Percentiles rank a stretch among this genome's conserved stretches.
Conservation (phyloP, 2,329 filamentous ascomycete genomes). For the Alternaria atra region DNA sequence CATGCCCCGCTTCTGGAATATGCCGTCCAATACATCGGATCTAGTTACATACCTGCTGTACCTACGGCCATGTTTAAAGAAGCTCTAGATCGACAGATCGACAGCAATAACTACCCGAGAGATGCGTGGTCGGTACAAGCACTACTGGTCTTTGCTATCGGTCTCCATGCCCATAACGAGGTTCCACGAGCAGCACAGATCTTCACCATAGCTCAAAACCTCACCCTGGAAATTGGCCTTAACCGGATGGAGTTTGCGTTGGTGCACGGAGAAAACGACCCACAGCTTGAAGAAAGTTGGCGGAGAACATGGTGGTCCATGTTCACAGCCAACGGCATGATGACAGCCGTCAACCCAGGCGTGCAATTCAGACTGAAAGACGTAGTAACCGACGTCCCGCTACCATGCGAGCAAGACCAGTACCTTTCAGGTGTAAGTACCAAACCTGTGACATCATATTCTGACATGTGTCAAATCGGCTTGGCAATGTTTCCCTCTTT, state of each 20-base stretch:
- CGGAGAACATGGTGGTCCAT: constrained; percentile 91
- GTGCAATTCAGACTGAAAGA: constrained; percentile 76
- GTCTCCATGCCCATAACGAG: constrained; percentile 78
- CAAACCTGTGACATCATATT: not conserved
- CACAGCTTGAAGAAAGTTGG: constrained; percentile 81
- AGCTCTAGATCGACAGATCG: constrained; percentile 43
- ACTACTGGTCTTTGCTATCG: constrained; percentile 78
- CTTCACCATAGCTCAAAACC: constrained; percentile 71
- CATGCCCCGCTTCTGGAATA: constrained; percentile 57
- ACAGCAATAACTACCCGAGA: constrained; percentile 42
- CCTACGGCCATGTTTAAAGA: constrained; percentile 58
- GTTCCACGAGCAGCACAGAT: constrained; percentile 73
- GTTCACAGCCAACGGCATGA: constrained; percentile 83
- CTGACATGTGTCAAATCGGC: constrained; percentile 10
- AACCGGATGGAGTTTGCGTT: constrained; percentile 74
- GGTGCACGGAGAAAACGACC: constrained; percentile 69
- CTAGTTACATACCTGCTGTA: constrained; percentile 60
- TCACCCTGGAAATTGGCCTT: constrained; percentile 80
- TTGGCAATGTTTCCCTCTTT: constrained; percentile 27
- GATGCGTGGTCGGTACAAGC: constrained; percentile 74
- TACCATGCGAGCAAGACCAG: constrained; percentile 86
- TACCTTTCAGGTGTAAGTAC: constrained; percentile 59
- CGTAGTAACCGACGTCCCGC: constrained; percentile 70
- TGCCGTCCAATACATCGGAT: constrained; percentile 66
- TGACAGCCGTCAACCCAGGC: constrained; percentile 79